Evolutionary conservation across 495 filamentous ascomycete genomes (phyloP).

Genomic region (Thermothielavioides terrestris): DNA sequence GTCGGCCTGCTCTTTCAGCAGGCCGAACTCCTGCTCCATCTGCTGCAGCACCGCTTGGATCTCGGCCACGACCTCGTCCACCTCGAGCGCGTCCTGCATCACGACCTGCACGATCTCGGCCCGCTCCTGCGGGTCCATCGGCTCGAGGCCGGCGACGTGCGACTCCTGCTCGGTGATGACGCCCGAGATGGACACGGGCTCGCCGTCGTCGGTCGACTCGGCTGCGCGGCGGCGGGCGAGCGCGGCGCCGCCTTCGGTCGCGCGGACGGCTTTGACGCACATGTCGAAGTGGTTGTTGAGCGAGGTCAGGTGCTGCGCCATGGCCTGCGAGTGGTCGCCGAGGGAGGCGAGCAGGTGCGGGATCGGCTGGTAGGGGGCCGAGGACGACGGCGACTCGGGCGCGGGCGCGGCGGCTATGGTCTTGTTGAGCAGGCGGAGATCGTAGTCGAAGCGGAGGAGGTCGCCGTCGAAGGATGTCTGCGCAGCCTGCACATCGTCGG

Average conservation of each 20-base stretch:
- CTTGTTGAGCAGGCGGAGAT: slow-evolving; percentile 42
- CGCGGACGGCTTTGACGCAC: slow-evolving; percentile 83
- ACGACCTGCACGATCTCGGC: slow-evolving; percentile 77
- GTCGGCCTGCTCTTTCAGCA: slow-evolving; percentile 48
- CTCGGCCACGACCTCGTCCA: slow-evolving; percentile 83
- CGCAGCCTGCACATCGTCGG: slow-evolving; percentile 31
- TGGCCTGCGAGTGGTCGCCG: slow-evolving; percentile 69
- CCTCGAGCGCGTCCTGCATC: slow-evolving; percentile 71
- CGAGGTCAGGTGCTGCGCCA: slow-evolving; percentile 72
- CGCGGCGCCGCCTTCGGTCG: slow-evolving; percentile 84
- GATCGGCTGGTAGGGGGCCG: slow-evolving; percentile 44
- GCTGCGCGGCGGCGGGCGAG: slow-evolving; percentile 49
- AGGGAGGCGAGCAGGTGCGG: slow-evolving; percentile 61
- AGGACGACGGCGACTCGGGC: slow-evolving; percentile 28
- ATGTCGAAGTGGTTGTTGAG: slow-evolving; percentile 90
- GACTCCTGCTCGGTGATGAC: slow-evolving; percentile 51
- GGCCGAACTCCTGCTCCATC: slow-evolving; percentile 62
- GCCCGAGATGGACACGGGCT: slow-evolving; percentile 49
- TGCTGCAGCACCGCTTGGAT: slow-evolving; percentile 64
- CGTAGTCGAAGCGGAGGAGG: slow-evolving; percentile 52
- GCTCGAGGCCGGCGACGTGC: slow-evolving; percentile 53
- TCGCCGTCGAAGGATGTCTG: slow-evolving; percentile 56
- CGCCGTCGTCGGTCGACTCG: slow-evolving; percentile 45
- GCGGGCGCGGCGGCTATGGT: slow-evolving; percentile 29
- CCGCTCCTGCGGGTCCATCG: slow-evolving; percentile 66